Evolutionary conservation across 805 yeast genomes (phyloP).

Genomic region (Metschnikowia noctiluminum): DNA sequence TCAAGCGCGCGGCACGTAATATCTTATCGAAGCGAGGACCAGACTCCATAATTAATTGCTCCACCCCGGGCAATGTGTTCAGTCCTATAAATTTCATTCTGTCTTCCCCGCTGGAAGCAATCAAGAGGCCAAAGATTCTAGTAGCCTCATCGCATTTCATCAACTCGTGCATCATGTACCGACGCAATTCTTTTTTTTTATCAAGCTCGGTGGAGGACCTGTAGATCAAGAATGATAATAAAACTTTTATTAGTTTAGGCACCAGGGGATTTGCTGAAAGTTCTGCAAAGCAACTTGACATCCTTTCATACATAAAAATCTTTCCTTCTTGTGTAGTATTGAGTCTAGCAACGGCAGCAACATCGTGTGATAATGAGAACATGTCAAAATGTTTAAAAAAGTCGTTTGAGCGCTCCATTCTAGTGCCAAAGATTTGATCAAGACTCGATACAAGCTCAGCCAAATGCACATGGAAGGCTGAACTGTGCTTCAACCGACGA

Average conservation of each 20-base stretch:
- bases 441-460: too few species aligned
- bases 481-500: too few species aligned
- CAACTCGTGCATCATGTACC: not conserved
- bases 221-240: conserved; percentile 6
- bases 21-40: not conserved
- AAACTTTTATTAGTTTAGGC: conserved; percentile 1
- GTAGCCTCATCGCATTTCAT: conserved; percentile 2
- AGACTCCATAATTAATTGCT: not conserved
- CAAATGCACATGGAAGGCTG: too few species aligned
- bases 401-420: too few species aligned
- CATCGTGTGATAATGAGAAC: too few species aligned
- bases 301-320: not conserved
- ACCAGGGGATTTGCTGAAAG: not conserved
- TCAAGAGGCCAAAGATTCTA: conserved; percentile 4
- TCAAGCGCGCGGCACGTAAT: not conserved
- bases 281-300: not conserved
- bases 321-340: too few species aligned
- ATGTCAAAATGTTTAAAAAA: too few species aligned
- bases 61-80: not conserved
- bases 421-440: too few species aligned
- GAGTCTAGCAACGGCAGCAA: too few species aligned
- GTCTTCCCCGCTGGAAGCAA: conserved; percentile 3
- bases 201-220: conserved; percentile 7
- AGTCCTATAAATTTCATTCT: not conserved
- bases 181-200: conserved; percentile 1